Conservation (phyloP, 805 yeast genomes). For the Yamadazyma olivae region DNA sequence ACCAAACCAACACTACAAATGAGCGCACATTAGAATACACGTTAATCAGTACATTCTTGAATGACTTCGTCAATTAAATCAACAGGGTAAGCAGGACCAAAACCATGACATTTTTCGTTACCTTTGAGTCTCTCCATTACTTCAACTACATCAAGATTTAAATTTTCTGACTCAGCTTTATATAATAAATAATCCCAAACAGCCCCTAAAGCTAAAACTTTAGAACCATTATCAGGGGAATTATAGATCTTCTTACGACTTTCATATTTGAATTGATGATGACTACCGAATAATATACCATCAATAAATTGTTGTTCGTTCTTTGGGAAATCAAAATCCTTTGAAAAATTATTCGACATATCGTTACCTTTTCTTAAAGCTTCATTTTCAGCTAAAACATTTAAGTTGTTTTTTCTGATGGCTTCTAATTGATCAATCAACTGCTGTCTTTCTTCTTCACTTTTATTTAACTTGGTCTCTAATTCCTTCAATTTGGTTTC, state of each 20-base stretch:
- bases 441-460: slow-evolving; percentile 52
- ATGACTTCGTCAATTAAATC: slow-evolving; percentile 40
- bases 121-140: slow-evolving; percentile 64
- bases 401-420: slow-evolving; percentile 51
- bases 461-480: slow-evolving; percentile 52
- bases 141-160: slow-evolving; percentile 51
- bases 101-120: slow-evolving; percentile 72
- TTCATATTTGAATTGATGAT: slow-evolving; percentile 19
- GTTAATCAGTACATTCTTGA: slow-evolving; percentile 6
- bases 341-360: slow-evolving; percentile 1
- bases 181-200: slow-evolving; percentile 75
- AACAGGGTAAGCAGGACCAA: slow-evolving; percentile 66
- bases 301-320: slow-evolving; percentile 32
- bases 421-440: slow-evolving; percentile 48
- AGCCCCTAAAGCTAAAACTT: slow-evolving; percentile 68
- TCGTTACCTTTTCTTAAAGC: slow-evolving; percentile 30
- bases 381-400: slow-evolving; percentile 63
- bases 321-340: slow-evolving; percentile 32
- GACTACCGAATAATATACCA: slow-evolving; percentile 22
- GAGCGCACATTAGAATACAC: neutral
- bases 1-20: neutral
- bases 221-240: slow-evolving; percentile 37
- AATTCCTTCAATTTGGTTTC: slow-evolving; percentile 70
- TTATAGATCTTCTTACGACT: slow-evolving; percentile 31
- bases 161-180: slow-evolving; percentile 43